Conservation (phyloP, 2,329 filamentous ascomycete genomes). For the Monascus ruber region DNA sequence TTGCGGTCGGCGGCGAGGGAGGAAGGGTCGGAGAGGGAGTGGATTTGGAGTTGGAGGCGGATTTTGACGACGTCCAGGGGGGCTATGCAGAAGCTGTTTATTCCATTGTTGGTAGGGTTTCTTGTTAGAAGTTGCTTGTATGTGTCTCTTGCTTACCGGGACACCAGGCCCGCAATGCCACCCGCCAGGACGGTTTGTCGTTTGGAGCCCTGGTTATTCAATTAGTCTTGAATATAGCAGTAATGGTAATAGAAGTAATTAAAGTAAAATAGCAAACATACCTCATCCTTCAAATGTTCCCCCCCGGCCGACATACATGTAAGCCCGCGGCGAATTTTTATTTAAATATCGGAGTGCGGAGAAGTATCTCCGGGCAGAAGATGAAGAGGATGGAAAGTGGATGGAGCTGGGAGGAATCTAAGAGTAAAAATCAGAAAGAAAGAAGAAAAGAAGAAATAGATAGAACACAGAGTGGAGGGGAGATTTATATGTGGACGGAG, state of each 20-base stretch:
- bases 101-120: neutral
- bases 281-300: constrained; percentile 59
- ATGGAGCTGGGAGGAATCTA: too few relatives aligned
- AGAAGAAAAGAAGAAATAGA: too few relatives aligned
- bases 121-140: neutral
- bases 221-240: neutral
- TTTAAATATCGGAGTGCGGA: too few relatives aligned
- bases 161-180: constrained; percentile 70
- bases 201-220: constrained; percentile 46
- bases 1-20: constrained; percentile 34
- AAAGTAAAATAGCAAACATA: constrained; percentile 16
- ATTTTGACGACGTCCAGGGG: constrained; percentile 98
- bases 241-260: neutral
- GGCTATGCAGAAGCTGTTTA: constrained; percentile 72
- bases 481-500: too few relatives aligned
- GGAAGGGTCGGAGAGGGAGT: constrained; percentile 66
- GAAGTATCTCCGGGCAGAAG: too few relatives aligned
- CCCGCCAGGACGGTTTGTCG: constrained; percentile 55
- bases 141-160: constrained; percentile 52
- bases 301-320: constrained; percentile 54
- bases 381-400: too few relatives aligned
- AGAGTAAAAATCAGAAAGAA: too few relatives aligned
- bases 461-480: too few relatives aligned
- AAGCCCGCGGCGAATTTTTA: too few relatives aligned
- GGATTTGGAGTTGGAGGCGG: constrained; percentile 82